A percentile compares a stretch with the other conserved stretches of the same genome.
phyloP scores from a whole-genome alignment of 345 rosid species.

The Jatropha curcas region DNA sequence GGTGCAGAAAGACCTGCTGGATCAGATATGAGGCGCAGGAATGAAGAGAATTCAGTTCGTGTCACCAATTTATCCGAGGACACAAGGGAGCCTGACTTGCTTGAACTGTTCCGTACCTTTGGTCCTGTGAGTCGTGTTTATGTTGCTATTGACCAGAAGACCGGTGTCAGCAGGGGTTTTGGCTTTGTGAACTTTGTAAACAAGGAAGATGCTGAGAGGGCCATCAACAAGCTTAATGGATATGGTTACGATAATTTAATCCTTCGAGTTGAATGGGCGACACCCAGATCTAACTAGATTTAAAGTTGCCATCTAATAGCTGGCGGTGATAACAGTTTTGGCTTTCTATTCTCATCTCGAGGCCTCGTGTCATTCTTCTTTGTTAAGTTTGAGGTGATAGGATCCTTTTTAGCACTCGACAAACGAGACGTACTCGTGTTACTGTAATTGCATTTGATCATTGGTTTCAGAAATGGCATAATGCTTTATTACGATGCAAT shows the following conservation, averaged over 20 bases:
- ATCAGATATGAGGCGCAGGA: constrained; percentile 87
- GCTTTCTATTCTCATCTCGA: constrained; percentile 2
- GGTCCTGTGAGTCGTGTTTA: constrained; percentile 80
- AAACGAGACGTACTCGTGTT: not conserved
- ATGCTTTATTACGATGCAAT: too few species aligned
- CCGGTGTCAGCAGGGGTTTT: constrained; percentile 85
- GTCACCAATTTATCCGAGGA: constrained; percentile 88
- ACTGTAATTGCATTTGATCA: not conserved
- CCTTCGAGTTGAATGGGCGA: constrained; percentile 92
- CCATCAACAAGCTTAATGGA: constrained; percentile 83
- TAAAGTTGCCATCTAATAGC: not conserved
- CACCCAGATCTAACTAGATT: constrained; percentile 70
- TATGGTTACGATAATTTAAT: constrained; percentile 95
- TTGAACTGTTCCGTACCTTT: constrained; percentile 78
- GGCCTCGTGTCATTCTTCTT: not conserved
- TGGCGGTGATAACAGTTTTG: not conserved
- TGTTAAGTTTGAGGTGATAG: not conserved
- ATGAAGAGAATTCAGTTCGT: constrained; percentile 87
- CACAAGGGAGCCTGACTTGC: constrained; percentile 80
- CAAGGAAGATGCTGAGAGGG: constrained; percentile 86
- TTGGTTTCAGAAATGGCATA: not conserved
- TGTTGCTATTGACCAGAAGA: constrained; percentile 88
- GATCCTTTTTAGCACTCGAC: not conserved
- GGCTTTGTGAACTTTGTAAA: constrained; percentile 85
- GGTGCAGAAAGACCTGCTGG: constrained; percentile 71